Percentiles rank a stretch among this genome's conserved stretches.
phyloP scores from a whole-genome alignment of 176 grass and related monocot species.

The Bolboschoenus planiculmis region DNA sequence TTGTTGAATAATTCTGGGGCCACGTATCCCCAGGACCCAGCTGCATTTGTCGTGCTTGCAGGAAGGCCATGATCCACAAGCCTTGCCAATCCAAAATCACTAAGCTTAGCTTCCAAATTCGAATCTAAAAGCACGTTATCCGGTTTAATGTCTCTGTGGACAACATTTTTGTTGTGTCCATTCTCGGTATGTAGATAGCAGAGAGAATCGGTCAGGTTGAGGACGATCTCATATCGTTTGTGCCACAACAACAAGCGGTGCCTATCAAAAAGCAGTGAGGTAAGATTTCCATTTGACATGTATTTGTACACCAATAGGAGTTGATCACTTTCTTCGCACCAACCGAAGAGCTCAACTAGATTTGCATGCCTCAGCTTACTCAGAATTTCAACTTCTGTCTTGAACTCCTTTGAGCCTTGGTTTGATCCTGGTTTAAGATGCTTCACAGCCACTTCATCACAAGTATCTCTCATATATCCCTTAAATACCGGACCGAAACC shows the following conservation, averaged over 20 bases:
- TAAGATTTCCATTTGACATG: constrained; percentile 49
- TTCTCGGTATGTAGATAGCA: constrained; percentile 71
- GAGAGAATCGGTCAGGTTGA: constrained; percentile 42
- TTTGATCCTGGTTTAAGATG: constrained; percentile 1
- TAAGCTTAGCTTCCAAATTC: constrained; percentile 39
- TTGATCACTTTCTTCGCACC: constrained; percentile 47
- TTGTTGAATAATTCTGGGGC: constrained; percentile 42
- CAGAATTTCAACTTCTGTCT: constrained; percentile 35
- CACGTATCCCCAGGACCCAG: constrained; percentile 57
- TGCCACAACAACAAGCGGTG: constrained; percentile 31
- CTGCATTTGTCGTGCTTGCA: constrained; percentile 31
- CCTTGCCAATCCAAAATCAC: constrained; percentile 74
- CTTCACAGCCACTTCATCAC: constrained; percentile 29
- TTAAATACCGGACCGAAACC: constrained; percentile 30
- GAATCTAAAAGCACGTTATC: constrained; percentile 59
- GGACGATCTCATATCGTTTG: constrained; percentile 38
- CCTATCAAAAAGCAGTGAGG: constrained; percentile 34
- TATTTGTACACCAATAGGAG: constrained; percentile 41
- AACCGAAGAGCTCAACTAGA: constrained; percentile 42
- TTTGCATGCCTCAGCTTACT: constrained; percentile 27
- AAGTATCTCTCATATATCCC: background rate
- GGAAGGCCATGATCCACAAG: constrained; percentile 29
- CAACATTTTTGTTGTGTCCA: constrained; percentile 31
- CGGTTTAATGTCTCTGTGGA: constrained; percentile 70
- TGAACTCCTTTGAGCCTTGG: constrained; percentile 33